These are phyloP conservation scores for Ophiostoma novo-ulmi DNA, from an alignment of 2,329 filamentous ascomycete species.

Conservation along the genomic window DNA sequence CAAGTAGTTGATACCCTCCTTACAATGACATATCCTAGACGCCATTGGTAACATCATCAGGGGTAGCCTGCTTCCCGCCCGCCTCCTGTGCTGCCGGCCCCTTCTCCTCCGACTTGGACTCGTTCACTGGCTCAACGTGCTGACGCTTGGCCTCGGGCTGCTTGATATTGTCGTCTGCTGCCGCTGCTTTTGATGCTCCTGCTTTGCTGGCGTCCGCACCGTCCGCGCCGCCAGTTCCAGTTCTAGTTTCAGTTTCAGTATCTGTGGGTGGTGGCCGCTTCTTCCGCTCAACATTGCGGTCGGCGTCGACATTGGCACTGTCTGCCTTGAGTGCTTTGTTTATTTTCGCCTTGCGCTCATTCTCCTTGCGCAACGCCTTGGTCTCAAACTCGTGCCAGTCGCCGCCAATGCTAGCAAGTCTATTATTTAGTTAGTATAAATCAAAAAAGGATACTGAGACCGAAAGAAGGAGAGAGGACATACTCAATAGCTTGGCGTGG, in stretches of 20 bases:
- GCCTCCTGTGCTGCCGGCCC: not conserved
- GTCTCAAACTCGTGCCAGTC: conserved; percentile 99
- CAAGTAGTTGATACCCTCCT: not conserved
- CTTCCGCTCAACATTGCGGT: conserved; percentile 25
- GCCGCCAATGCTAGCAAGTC: conserved; percentile 73
- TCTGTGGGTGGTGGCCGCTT: conserved; percentile 26
- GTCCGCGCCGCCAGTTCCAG: not conserved
- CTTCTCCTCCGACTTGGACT: not conserved
- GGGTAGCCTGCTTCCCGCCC: not conserved
- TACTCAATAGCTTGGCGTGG: conserved; percentile 77
- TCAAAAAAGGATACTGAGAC: conserved; percentile 29
- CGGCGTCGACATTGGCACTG: not conserved
- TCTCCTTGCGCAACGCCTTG: conserved; percentile 87
- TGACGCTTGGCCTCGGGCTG: conserved; percentile 1
- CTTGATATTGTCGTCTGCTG: not conserved
- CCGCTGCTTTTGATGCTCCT: no score
- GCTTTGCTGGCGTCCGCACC: conserved; percentile 11
- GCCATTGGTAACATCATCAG: not conserved
- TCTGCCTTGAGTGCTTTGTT: conserved; percentile 30
- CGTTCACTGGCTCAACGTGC: not conserved
- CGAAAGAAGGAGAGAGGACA: conserved; percentile 36
- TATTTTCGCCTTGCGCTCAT: conserved; percentile 61
- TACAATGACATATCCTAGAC: not conserved
- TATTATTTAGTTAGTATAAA: conserved; percentile 32
- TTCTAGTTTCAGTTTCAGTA: no score